Evolutionary conservation across 73 alveolate genomes (phyloP).

Genomic region (Effrenium voratum): DNA sequence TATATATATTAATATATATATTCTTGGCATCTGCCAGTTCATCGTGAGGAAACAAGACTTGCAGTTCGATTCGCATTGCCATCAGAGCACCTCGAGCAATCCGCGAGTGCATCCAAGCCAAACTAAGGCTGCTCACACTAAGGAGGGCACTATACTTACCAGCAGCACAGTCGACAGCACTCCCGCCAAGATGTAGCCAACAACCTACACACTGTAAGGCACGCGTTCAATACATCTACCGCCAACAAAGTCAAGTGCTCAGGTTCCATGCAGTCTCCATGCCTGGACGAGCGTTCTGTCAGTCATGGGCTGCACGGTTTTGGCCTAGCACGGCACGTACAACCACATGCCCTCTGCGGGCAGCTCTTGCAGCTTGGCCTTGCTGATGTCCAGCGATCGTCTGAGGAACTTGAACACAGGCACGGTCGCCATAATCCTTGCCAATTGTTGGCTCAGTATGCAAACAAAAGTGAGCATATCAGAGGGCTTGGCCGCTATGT

Average conservation of each 20-base stretch:
- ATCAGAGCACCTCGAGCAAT: too few relatives aligned
- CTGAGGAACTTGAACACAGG: constrained; percentile 77
- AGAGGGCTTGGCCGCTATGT: too few relatives aligned
- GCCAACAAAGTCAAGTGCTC: neutral
- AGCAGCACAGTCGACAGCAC: constrained; percentile 68
- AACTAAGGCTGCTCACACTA: too few relatives aligned
- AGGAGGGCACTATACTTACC: constrained; percentile 15
- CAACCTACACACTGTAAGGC: neutral
- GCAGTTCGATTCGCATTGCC: too few relatives aligned
- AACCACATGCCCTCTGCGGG: neutral
- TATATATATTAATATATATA: too few relatives aligned
- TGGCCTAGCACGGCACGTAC: constrained; percentile 11
- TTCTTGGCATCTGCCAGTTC: too few relatives aligned
- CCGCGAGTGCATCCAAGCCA: too few relatives aligned
- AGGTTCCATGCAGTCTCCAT: neutral
- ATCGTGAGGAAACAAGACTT: too few relatives aligned
- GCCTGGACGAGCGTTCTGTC: constrained; percentile 79
- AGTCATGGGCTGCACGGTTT: constrained; percentile 80
- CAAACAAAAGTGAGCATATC: too few relatives aligned
- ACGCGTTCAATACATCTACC: neutral
- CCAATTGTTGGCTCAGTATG: too few relatives aligned
- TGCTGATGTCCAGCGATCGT: constrained; percentile 85
- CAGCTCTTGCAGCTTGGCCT: neutral
- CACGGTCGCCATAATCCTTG: constrained; percentile 81
- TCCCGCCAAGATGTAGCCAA: constrained; percentile 54